Base-by-base conservation (phyloP, 1,284 basidiomycete genomes). In the Ustilago trichophora region DNA sequence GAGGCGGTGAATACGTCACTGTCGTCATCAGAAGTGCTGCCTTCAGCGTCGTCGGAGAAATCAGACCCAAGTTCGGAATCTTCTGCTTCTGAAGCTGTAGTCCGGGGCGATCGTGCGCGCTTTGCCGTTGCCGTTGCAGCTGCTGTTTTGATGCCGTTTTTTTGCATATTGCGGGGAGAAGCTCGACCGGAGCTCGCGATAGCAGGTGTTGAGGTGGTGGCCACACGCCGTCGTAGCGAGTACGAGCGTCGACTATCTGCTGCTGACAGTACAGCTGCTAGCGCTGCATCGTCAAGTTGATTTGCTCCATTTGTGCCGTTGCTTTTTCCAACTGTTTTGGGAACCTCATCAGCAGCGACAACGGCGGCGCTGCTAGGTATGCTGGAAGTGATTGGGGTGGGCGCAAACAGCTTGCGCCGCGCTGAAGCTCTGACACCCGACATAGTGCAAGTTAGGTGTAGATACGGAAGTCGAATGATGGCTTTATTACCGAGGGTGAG, bases 361-460 rank as follows among this genome's bases (percentile, higher is more conserved):
- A n/a, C n/a, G n/a, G n/a, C n/a, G n/a, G n/a, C n/a, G n/a, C n/a
- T n/a, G n/a, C n/a, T n/a, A n/a, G n/a, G n/a, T n/a, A n/a, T n/a
- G n/a, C n/a, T n/a, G n/a, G n/a, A n/a, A n/a, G n/a, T n/a, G n/a
- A n/a, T n/a, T n/a, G n/a, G 67, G 4, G 47, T 49, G 9, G 67
- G 67, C 10, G 67, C 67, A 34, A 70, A 70, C 15, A 70, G 40
- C 29, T 57, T 65, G 29, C 67, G 56, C 24, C 67, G 47, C 6
- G 56, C 37, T 11, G 57, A 59, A 3, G 47, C 37, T 16, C 54
- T 32, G 6, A 34, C 15, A n/a, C 16, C n/a, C n/a, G 49, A 43
- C 48, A 55, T 59, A 12, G 15, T 38, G 37, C 25, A n/a, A n/a
- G n/a, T n/a, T n/a, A n/a, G n/a, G n/a, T n/a, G n/a, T n/a, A n/a